A percentile compares a stretch with the other conserved stretches of the same genome.
phyloP scores from a whole-genome alignment of 2,329 filamentous ascomycete genomes.

The Bisporella sp. region DNA sequence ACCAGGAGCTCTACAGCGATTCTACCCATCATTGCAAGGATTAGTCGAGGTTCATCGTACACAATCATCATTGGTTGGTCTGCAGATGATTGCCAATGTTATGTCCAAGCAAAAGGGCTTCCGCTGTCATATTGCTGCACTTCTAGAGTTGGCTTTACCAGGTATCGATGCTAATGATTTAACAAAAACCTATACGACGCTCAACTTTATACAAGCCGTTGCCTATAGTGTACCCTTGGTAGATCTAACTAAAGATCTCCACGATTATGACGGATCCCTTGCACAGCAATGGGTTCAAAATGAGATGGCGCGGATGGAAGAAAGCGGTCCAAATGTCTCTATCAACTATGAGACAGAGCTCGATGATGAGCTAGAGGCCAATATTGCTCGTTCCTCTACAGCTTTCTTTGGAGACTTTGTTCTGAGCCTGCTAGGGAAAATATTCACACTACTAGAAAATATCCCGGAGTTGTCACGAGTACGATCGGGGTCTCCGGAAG shows the following conservation, averaged over 20 bases:
- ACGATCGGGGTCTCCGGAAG: constrained; percentile 86
- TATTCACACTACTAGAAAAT: constrained; percentile 94
- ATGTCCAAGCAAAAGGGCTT: constrained; percentile 95
- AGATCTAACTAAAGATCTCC: constrained; percentile 64
- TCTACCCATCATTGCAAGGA: constrained; percentile 95
- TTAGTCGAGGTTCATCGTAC: constrained; percentile 96
- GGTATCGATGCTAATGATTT: constrained; percentile 97
- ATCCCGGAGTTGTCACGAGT: constrained; percentile 84
- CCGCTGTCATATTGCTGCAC: constrained; percentile 87
- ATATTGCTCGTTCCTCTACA: constrained; percentile 87
- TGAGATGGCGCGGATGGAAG: constrained; percentile 90
- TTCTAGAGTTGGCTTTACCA: constrained; percentile 86
- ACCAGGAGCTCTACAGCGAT: constrained; percentile 87
- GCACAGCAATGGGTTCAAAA: constrained; percentile 91
- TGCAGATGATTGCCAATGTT: constrained; percentile 86
- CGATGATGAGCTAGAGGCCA: constrained; percentile 77
- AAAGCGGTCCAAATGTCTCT: constrained; percentile 75
- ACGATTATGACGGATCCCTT: constrained; percentile 65
- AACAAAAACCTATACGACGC: constrained; percentile 89
- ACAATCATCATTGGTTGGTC: constrained; percentile 81
- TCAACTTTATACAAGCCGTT: constrained; percentile 92
- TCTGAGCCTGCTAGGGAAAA: constrained; percentile 81
- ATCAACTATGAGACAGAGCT: constrained; percentile 81
- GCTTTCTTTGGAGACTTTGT: constrained; percentile 92
- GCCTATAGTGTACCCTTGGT: constrained; percentile 94